A percentile compares a stretch with the other conserved stretches of the same genome.
Evolutionary conservation across 1,284 basidiomycete species (phyloP).

Genomic region (Cryptococcus amylolentus): DNA sequence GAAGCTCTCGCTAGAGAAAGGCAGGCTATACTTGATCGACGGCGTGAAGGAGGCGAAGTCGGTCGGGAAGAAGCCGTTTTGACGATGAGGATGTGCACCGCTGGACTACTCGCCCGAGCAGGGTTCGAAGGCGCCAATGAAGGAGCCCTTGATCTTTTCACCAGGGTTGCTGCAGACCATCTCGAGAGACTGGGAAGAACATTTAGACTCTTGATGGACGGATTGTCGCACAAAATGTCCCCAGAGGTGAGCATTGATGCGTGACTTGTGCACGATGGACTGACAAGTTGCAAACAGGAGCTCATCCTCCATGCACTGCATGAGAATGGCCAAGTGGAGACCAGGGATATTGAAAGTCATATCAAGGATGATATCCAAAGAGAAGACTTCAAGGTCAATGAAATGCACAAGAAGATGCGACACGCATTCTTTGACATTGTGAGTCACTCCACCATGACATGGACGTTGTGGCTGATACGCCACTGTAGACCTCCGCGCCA

Average conservation of each 20-base stretch:
- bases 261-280: constrained; percentile 4
- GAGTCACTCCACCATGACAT: constrained; percentile 24
- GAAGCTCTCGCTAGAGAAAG: constrained; percentile 8
- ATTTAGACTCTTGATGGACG: constrained; percentile 74
- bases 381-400: constrained; percentile 69
- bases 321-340: constrained; percentile 73
- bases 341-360: constrained; percentile 77
- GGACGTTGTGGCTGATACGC: neutral
- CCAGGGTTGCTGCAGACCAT: constrained; percentile 75
- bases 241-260: constrained; percentile 60
- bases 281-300: constrained; percentile 57
- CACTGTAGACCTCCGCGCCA: constrained; percentile 29
- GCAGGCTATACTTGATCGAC: constrained; percentile 13
- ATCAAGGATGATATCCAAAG: constrained; percentile 84
- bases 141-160: constrained; percentile 73
- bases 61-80: constrained; percentile 40
- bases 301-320: constrained; percentile 85
- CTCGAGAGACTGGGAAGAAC: constrained; percentile 81
- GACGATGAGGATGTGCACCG: constrained; percentile 40
- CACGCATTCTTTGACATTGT: constrained; percentile 76
- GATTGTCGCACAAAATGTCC: constrained; percentile 71
- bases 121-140: constrained; percentile 79
- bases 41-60: constrained; percentile 37
- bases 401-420: constrained; percentile 80
- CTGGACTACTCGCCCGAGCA: constrained; percentile 74